A percentile compares a stretch with the other conserved stretches of the same genome.
These are phyloP conservation scores for Diplodia sapinea DNA, from an alignment of 2,329 filamentous ascomycete genomes.

Conservation along the genomic window DNA sequence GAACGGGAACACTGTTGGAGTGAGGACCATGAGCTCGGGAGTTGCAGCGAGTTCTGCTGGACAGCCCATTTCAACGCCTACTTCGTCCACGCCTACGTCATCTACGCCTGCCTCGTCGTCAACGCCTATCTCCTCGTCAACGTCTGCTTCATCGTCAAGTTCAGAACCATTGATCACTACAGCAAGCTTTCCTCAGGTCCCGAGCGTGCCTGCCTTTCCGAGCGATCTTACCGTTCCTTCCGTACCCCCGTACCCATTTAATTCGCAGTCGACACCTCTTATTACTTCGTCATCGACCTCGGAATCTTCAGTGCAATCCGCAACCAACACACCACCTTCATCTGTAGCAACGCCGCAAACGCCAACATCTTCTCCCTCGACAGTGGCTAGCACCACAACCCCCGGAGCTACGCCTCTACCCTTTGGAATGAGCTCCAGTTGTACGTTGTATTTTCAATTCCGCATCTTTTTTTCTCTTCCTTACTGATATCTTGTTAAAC, in stretches of 20 bases:
- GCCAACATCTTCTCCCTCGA: conserved; percentile 12
- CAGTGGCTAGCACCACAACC: neutral
- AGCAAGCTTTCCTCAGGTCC: conserved; percentile 37
- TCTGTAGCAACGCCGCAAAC: conserved; percentile 33
- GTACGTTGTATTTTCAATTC: neutral
- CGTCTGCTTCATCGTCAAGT: neutral
- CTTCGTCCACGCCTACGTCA: neutral
- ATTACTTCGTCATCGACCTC: conserved; percentile 20
- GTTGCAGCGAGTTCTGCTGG: conserved; percentile 20
- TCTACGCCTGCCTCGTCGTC: conserved; percentile 24
- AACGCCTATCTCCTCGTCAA: neutral
- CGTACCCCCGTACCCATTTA: conserved; percentile 45
- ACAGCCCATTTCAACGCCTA: conserved; percentile 11
- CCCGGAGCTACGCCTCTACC: conserved; percentile 4
- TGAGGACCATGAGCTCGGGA: conserved; percentile 28
- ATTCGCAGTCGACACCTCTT: conserved; percentile 30
- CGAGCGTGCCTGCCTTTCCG: conserved; percentile 46
- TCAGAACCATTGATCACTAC: neutral
- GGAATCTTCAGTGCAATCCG: neutral
- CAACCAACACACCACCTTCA: conserved; percentile 32
- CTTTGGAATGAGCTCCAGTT: conserved; percentile 6
- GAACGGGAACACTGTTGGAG: conserved; percentile 28
- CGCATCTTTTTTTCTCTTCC: neutral
- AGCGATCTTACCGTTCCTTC: conserved; percentile 39
- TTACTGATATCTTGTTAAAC: neutral